Percentiles rank a stretch among this genome's conserved stretches.
Conservation (phyloP, 177 flowering plant genomes). For the Vitis hybrid region DNA sequence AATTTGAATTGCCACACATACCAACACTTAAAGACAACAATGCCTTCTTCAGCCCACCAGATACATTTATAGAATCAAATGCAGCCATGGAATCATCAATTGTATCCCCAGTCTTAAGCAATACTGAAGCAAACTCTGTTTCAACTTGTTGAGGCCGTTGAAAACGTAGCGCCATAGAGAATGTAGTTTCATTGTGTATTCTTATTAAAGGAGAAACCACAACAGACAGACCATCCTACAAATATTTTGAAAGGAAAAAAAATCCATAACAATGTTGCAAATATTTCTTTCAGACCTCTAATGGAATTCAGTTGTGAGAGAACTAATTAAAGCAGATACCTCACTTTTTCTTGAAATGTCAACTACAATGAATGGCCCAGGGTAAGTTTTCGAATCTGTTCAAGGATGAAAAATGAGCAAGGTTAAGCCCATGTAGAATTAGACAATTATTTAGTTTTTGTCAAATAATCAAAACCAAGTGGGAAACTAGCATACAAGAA, state of each 20-base stretch:
- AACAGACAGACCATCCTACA: conserved; percentile 78
- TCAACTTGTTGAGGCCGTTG: conserved; percentile 60
- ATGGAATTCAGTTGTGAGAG: not conserved
- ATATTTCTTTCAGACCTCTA: not conserved
- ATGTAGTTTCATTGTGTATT: conserved; percentile 81
- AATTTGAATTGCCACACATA: conserved; percentile 21
- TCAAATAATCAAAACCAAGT: not conserved
- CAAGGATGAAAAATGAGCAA: conserved; percentile 10
- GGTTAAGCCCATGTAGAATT: conserved; percentile 1
- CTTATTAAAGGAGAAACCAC: conserved; percentile 74
- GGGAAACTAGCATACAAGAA: conserved; percentile 2
- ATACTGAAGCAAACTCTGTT: conserved; percentile 55
- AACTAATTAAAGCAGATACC: conserved; percentile 40
- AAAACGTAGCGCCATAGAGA: conserved; percentile 70
- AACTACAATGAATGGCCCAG: conserved; percentile 87
- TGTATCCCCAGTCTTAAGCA: conserved; percentile 62
- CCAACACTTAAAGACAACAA: conserved; percentile 78
- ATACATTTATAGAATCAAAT: conserved; percentile 63
- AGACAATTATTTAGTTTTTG: not conserved
- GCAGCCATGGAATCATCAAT: conserved; percentile 82
- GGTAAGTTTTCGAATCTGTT: conserved; percentile 70
- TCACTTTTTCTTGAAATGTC: conserved; percentile 59
- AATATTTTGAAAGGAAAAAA: conserved; percentile 7
- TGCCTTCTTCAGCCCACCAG: conserved; percentile 76
- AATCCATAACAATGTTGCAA: conserved; percentile 6